These are phyloP conservation scores for Alternaria metachromatica DNA, from an alignment of 2,329 filamentous ascomycete genomes.

Conservation along the genomic window DNA sequence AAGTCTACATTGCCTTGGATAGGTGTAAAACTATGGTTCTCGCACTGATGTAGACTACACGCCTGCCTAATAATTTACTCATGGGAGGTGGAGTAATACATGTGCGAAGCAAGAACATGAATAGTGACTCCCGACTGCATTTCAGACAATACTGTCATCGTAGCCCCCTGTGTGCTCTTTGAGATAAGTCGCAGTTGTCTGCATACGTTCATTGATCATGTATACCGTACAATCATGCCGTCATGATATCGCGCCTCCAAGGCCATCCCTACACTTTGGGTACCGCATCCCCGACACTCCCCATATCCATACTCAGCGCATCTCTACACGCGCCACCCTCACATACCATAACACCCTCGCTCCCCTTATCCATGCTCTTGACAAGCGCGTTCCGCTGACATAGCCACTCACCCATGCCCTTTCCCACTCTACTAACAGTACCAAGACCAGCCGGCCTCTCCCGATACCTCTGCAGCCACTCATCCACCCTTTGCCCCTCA, in stretches of 20 bases:
- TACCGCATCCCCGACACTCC: slow-evolving; percentile 34
- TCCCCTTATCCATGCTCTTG: slow-evolving; percentile 50
- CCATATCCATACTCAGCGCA: slow-evolving; percentile 44
- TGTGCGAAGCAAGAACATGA: not conserved
- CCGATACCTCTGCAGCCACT: slow-evolving; percentile 51
- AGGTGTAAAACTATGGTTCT: not conserved
- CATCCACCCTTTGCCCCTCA: slow-evolving; percentile 51
- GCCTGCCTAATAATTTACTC: accelerated
- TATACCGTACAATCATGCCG: not conserved
- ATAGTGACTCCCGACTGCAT: not conserved
- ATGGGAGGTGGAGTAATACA: not conserved
- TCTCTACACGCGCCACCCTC: slow-evolving; percentile 54
- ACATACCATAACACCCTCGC: slow-evolving; percentile 47
- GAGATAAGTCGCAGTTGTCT: too few species aligned
- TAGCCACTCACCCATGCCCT: slow-evolving; percentile 55
- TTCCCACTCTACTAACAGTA: slow-evolving; percentile 46
- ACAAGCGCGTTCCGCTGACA: slow-evolving; percentile 57
- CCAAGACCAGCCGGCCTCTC: slow-evolving; percentile 46
- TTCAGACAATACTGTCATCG: not conserved
- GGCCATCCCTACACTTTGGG: not conserved
- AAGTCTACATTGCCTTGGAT: not conserved
- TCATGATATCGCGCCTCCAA: not conserved
- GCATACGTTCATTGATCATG: not conserved
- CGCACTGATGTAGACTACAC: not conserved
- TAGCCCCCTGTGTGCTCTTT: not conserved